Evolutionary conservation across 1,284 basidiomycete genomes (phyloP).

Genomic region (Bjerkandera adusta): DNA sequence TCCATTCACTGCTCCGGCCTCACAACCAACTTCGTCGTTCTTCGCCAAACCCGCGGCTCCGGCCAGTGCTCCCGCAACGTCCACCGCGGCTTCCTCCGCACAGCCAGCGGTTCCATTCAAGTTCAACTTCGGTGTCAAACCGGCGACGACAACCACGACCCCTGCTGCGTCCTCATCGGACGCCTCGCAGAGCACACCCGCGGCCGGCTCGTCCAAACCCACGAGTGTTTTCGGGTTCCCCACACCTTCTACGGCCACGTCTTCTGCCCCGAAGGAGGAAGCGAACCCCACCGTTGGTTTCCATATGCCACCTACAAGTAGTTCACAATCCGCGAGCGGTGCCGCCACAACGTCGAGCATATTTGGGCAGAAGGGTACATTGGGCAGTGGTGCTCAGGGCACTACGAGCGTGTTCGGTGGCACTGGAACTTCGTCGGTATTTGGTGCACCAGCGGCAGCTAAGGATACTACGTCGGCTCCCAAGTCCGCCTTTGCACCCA

Average conservation of each 20-base stretch:
- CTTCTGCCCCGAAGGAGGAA: not conserved
- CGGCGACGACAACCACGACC: constrained; percentile 10
- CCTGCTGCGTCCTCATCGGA: constrained; percentile 8
- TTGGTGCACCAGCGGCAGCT: not conserved
- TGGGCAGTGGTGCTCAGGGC: not conserved
- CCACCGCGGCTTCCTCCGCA: constrained; percentile 11
- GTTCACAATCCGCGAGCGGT: no score
- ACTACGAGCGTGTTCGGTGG: constrained; percentile 2
- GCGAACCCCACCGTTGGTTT: constrained; percentile 13
- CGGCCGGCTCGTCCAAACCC: not conserved
- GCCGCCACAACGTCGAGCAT: no score
- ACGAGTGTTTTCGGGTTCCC: constrained; percentile 14
- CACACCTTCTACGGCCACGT: constrained; percentile 3
- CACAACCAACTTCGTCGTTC: constrained; percentile 10
- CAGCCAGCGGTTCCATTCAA: constrained; percentile 21
- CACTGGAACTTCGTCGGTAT: not conserved
- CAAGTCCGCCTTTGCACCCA: constrained; percentile 2
- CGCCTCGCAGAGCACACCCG: not conserved
- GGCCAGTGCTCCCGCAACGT: constrained; percentile 9
- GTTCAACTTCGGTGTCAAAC: constrained; percentile 31
- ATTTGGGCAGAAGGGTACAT: not conserved
- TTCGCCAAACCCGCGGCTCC: constrained; percentile 18
- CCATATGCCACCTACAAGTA: no score
- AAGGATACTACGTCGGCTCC: constrained; percentile 3
- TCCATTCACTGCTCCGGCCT: constrained; percentile 12